These are phyloP conservation scores for Podospora didyma DNA, from an alignment of 495 filamentous ascomycete species.

Conservation along the genomic window DNA sequence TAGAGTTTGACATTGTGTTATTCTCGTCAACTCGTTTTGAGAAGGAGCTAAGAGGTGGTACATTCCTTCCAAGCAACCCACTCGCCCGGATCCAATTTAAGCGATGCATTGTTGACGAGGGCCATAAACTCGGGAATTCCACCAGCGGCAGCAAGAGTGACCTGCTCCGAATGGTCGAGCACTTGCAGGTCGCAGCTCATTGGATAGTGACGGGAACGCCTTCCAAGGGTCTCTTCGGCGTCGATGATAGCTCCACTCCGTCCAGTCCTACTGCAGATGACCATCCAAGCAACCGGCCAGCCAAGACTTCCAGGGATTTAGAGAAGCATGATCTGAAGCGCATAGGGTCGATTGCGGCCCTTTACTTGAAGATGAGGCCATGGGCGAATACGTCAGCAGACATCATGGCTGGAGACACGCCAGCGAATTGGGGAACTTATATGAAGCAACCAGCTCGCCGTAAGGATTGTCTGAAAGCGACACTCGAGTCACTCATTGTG, in stretches of 20 bases:
- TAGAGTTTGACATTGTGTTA: constrained; percentile 72
- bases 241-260: constrained; percentile 30
- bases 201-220: constrained; percentile 95
- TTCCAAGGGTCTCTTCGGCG: constrained; percentile 72
- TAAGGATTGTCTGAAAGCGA: constrained; percentile 58
- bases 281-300: background rate
- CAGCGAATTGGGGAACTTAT: constrained; percentile 67
- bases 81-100: constrained; percentile 74
- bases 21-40: constrained; percentile 75
- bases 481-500: constrained; percentile 73
- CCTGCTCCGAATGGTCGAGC: constrained; percentile 61
- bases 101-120: constrained; percentile 87
- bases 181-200: constrained; percentile 64
- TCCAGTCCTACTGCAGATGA: background rate
- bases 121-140: constrained; percentile 68
- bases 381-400: constrained; percentile 53
- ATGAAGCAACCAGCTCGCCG: constrained; percentile 59
- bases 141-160: constrained; percentile 56
- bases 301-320: constrained; percentile 33
- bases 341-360: constrained; percentile 63
- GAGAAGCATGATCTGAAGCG: constrained; percentile 70
- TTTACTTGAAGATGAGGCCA: constrained; percentile 72
- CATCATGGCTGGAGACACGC: constrained; percentile 23
- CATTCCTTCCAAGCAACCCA: constrained; percentile 29
- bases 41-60: constrained; percentile 35